Percentiles rank a stretch among this genome's conserved stretches.
phyloP scores from a whole-genome alignment of 2,329 filamentous ascomycete genomes.

The Pestalotiopsis sp. region DNA sequence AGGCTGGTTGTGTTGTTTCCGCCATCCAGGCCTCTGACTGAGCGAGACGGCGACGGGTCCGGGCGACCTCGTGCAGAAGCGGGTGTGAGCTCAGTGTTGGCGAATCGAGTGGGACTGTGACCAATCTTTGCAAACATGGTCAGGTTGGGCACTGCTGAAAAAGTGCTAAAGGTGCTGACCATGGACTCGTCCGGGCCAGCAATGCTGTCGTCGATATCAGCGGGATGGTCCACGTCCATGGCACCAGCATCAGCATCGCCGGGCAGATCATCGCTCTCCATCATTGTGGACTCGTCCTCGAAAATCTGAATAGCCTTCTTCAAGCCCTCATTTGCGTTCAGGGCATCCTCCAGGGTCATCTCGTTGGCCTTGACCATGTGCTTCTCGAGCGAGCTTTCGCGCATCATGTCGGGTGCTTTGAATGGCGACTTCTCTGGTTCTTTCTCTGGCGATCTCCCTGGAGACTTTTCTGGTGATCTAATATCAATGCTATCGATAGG shows the following conservation, averaged over 20 bases:
- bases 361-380: constrained; percentile 27
- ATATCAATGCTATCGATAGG: constrained; percentile 50
- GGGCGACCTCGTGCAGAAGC: constrained; percentile 40
- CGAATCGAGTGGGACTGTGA: constrained; percentile 62
- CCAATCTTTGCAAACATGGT: constrained; percentile 79
- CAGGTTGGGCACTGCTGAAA: constrained; percentile 88
- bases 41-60: constrained; percentile 38
- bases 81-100: constrained; percentile 37
- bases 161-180: constrained; percentile 84
- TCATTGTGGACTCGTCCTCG: constrained; percentile 49
- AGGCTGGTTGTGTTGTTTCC: constrained; percentile 71
- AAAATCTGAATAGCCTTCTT: constrained; percentile 65
- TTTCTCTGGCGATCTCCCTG: constrained; percentile 40
- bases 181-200: constrained; percentile 68
- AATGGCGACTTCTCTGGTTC: constrained; percentile 19
- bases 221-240: constrained; percentile 30
- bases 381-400: constrained; percentile 20
- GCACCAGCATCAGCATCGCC: constrained; percentile 27
- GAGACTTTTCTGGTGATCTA: constrained; percentile 55
- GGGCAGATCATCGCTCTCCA: constrained; percentile 32
- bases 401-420: constrained; percentile 21
- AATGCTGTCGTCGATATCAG: constrained; percentile 34
- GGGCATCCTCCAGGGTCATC: constrained; percentile 54
- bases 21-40: constrained; percentile 42
- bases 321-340: constrained; percentile 58